Base-by-base conservation (phyloP, 2,329 filamentous ascomycete species). In the Sporothrix euskadiensis region DNA sequence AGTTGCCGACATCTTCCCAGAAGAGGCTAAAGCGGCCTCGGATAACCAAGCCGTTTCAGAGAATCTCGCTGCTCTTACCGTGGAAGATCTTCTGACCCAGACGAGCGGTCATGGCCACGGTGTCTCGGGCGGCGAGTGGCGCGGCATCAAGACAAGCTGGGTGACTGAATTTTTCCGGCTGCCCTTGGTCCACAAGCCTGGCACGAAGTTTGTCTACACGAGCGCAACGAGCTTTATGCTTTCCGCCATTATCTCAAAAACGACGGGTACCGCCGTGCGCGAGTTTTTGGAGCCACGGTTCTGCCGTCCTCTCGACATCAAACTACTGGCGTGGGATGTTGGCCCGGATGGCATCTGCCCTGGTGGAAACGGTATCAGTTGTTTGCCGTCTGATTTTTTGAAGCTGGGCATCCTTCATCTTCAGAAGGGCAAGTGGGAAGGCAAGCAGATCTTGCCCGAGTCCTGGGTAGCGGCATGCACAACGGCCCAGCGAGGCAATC, bases 61-160 rank as follows among this genome's bases (percentile, higher is more conserved):
- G 10, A 57, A 57, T 10, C 26, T 57, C 9, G 10, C 54, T 14
- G 54, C 54, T 3, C 4, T 57, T 7, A 57, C 54, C 4, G 54
- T 57, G 1, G 54, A 57, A 14, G 54, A 57, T 26, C 54, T 57
- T 9, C 26, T 57, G 22, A 57, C 54, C 2, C 54, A 57, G 26
- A 57, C 54, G 10, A 57, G 54, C 12, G 54, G 54, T 0, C 54
- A 57, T 14, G 54, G 26, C 26, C 54, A 57, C 9, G 54, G 54
- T 3, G 54, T 57, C 9, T 57, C 54, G 10, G 54, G 54, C 26
- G 54, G 54, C 54, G 54, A 57, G 54, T 57, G 54, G 54, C 54
- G 54, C 54, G 54, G 54, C 26, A 57, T 57, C 54, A 30, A 30
- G 54, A 57, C 54, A 26, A 57, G 54, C 54, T 57, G 54, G 54